These are phyloP conservation scores for Simplicillium aogashimaense DNA, from an alignment of 2,329 filamentous ascomycete genomes.

Conservation along the genomic window DNA sequence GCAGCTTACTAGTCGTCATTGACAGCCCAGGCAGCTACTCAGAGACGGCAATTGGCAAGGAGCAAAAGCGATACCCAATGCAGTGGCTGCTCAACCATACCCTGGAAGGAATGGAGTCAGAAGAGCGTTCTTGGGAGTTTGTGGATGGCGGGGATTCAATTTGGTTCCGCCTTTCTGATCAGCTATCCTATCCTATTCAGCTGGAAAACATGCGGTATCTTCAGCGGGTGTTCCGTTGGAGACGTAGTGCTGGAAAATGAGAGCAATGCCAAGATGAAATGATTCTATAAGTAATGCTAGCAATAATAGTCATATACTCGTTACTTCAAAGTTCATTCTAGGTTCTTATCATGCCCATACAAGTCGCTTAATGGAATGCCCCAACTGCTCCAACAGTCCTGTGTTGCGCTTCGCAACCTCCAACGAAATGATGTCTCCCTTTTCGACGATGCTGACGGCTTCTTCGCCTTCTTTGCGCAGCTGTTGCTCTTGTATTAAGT, in stretches of 20 bases:
- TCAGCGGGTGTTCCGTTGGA: constrained; percentile 63
- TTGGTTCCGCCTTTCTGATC: constrained; percentile 70
- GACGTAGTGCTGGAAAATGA: constrained; percentile 1
- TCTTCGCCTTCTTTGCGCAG: constrained; percentile 30
- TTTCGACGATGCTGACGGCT: constrained; percentile 38
- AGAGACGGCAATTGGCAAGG: constrained; percentile 59
- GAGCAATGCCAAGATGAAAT: not conserved
- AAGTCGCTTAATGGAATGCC: constrained; percentile 85
- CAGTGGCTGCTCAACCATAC: constrained; percentile 84
- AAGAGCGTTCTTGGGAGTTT: constrained; percentile 56
- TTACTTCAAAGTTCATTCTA: constrained; percentile 7
- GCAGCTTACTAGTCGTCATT: constrained; percentile 69
- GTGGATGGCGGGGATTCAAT: constrained; percentile 64
- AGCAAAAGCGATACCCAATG: constrained; percentile 73
- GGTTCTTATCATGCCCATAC: constrained; percentile 57
- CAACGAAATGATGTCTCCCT: constrained; percentile 68
- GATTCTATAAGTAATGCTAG: constrained; percentile 1
- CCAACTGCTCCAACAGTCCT: constrained; percentile 74
- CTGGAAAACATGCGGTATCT: constrained; percentile 96
- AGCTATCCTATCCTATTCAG: constrained; percentile 68
- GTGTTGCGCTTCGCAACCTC: constrained; percentile 82
- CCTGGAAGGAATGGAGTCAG: constrained; percentile 39
- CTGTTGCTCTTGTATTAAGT: constrained; percentile 45
- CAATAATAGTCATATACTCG: constrained; percentile 6
- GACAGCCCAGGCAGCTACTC: constrained; percentile 94